These are phyloP conservation scores for Rosa multiflora DNA, from an alignment of 306 rosid genomes.

Conservation along the genomic window DNA sequence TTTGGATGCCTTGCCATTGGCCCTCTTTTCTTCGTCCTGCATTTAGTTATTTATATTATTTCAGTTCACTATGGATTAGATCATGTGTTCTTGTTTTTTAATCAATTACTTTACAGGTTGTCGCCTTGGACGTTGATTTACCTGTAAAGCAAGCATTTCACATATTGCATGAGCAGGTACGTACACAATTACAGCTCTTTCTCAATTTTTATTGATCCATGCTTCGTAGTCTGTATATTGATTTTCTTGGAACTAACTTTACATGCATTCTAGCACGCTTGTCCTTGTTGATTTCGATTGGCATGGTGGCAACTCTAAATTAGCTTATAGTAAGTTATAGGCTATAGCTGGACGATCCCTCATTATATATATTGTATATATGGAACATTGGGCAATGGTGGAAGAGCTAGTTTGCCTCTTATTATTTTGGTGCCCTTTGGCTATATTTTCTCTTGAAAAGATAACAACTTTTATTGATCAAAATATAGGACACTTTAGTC, in stretches of 20 bases:
- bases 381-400: background rate
- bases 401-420: background rate
- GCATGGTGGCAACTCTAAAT: too few relatives aligned
- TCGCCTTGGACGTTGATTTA: slow-evolving; percentile 79
- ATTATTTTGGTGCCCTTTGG: background rate
- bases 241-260: background rate
- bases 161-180: slow-evolving; percentile 92
- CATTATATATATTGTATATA: background rate
- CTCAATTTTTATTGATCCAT: slow-evolving; percentile 12
- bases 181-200: background rate
- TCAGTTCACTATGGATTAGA: slow-evolving; percentile 11
- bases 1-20: slow-evolving; percentile 54
- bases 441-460: background rate
- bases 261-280: background rate
- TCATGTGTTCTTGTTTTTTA: slow-evolving; percentile 17
- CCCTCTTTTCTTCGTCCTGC: slow-evolving; percentile 22
- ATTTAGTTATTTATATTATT: slow-evolving; percentile 11
- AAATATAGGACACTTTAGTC: background rate
- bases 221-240: background rate
- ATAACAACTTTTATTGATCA: background rate
- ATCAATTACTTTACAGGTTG: slow-evolving; percentile 59
- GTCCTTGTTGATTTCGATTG: background rate
- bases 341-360: too few relatives aligned
- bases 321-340: too few relatives aligned
- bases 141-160: slow-evolving; percentile 99